These are phyloP conservation scores for Herpetospermum pedunculosum DNA, from an alignment of 306 rosid species.

Conservation along the genomic window DNA sequence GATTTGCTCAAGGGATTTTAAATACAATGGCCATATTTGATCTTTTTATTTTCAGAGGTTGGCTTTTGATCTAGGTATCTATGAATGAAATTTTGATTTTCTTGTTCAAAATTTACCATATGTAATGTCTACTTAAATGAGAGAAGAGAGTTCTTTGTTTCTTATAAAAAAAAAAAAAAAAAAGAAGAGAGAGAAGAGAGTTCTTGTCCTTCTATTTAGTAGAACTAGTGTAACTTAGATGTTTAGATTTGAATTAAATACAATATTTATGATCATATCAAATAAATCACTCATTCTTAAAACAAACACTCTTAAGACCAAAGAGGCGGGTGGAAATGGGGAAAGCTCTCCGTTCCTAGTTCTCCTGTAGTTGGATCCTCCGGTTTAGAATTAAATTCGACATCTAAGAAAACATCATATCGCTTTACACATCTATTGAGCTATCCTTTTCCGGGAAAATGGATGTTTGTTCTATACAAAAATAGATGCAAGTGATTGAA, in stretches of 20 bases:
- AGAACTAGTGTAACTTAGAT: not conserved
- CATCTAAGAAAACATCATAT: not conserved
- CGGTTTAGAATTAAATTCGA: not conserved
- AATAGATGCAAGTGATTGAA: not conserved
- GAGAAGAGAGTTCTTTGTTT: no score
- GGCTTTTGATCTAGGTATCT: not conserved
- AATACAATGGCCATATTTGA: not conserved
- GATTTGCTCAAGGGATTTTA: not conserved
- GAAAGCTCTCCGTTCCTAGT: no score
- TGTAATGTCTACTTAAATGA: not conserved
- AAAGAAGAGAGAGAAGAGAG: no score
- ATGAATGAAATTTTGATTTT: not conserved
- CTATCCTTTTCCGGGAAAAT: not conserved
- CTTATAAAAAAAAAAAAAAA: no score
- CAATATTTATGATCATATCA: not conserved
- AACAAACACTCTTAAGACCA: no score
- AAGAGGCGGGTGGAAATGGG: no score
- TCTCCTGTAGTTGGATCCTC: no score
- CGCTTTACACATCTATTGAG: not conserved
- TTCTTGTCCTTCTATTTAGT: not conserved
- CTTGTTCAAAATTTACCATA: not conserved
- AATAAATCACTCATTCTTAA: no score
- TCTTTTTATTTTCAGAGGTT: not conserved
- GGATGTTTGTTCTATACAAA: not conserved
- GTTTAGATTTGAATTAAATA: not conserved